phyloP scores from a whole-genome alignment of 1,284 basidiomycete genomes.

The Cystobasidium pallidum region DNA sequence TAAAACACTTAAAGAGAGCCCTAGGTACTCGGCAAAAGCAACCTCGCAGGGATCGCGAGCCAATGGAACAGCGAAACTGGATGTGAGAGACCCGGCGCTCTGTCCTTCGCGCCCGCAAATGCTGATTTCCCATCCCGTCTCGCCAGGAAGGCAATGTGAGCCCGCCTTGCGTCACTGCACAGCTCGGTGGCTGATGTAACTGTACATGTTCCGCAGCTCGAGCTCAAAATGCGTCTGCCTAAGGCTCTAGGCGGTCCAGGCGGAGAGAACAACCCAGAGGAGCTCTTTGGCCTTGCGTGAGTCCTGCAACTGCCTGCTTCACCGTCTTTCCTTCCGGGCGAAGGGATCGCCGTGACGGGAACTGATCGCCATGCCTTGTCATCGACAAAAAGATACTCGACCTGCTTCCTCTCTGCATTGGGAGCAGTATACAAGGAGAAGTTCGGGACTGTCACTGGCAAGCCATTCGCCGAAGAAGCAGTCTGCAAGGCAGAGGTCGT shows the following conservation, averaged over 20 bases:
- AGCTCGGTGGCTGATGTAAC: neutral
- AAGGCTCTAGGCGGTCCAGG: slow-evolving; percentile 37
- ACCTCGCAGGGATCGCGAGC: slow-evolving; percentile 29
- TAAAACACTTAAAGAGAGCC: slow-evolving; percentile 31
- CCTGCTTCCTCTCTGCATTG: slow-evolving; percentile 51
- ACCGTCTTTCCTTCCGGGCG: neutral
- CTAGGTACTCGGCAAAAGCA: slow-evolving; percentile 33
- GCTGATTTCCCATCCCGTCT: slow-evolving; percentile 12
- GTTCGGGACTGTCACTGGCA: slow-evolving; percentile 42
- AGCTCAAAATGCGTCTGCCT: slow-evolving; percentile 44
- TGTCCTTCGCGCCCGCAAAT: neutral
- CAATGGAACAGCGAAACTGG: slow-evolving; percentile 31
- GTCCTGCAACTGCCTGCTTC: neutral
- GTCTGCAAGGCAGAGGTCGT: slow-evolving; percentile 26
- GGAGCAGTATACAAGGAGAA: slow-evolving; percentile 48
- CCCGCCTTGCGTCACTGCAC: slow-evolving; percentile 13
- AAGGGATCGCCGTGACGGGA: neutral
- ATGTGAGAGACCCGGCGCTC: neutral
- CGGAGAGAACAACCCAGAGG: slow-evolving; percentile 39
- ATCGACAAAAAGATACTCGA: slow-evolving; percentile 43
- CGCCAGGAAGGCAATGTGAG: slow-evolving; percentile 27
- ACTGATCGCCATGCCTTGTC: neutral
- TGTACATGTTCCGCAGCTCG: slow-evolving; percentile 8
- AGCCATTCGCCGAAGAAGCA: slow-evolving; percentile 37
- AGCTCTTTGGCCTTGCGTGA: slow-evolving; percentile 38